Conservation (phyloP, 768 basidiomycete genomes). For the Butyriboletus loyo region DNA sequence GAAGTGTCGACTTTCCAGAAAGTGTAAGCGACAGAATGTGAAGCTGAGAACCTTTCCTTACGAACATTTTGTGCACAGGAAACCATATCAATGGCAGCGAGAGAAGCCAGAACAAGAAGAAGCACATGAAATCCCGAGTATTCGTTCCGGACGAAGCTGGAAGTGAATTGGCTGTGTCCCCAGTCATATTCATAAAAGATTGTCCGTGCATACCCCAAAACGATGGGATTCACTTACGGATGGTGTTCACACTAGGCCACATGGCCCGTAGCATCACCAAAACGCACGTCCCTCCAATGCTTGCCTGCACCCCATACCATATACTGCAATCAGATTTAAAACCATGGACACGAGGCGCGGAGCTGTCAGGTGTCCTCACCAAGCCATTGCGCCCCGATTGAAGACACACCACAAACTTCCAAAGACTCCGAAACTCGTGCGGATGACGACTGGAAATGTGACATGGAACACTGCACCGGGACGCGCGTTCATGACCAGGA, state of each 20-base stretch:
- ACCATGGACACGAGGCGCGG: slow-evolving; percentile 13
- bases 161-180: slow-evolving; percentile 57
- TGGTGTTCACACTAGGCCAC: slow-evolving; percentile 68
- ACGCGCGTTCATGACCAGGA: slow-evolving; percentile 75
- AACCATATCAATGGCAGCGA: slow-evolving; percentile 81
- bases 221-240: slow-evolving; percentile 43
- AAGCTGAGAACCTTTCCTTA: slow-evolving; percentile 13
- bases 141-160: slow-evolving; percentile 73
- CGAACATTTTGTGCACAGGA: slow-evolving; percentile 76
- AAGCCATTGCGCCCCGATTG: slow-evolving; percentile 70
- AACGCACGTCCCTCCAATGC: slow-evolving; percentile 79
- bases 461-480: slow-evolving; percentile 76
- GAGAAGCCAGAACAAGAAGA: slow-evolving; percentile 85
- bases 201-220: not conserved
- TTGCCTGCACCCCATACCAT: slow-evolving; percentile 79
- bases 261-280: slow-evolving; percentile 72
- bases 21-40: slow-evolving; percentile 1
- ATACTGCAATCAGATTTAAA: slow-evolving; percentile 40
- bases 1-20: slow-evolving; percentile 56
- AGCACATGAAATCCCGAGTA: slow-evolving; percentile 73
- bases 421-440: slow-evolving; percentile 77
- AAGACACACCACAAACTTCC: slow-evolving; percentile 79
- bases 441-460: slow-evolving; percentile 71
- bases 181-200: slow-evolving; percentile 7
- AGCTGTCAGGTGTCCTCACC: slow-evolving; percentile 42